Conservation (phyloP, 1,284 basidiomycete genomes). For the Gomphus sp. region DNA sequence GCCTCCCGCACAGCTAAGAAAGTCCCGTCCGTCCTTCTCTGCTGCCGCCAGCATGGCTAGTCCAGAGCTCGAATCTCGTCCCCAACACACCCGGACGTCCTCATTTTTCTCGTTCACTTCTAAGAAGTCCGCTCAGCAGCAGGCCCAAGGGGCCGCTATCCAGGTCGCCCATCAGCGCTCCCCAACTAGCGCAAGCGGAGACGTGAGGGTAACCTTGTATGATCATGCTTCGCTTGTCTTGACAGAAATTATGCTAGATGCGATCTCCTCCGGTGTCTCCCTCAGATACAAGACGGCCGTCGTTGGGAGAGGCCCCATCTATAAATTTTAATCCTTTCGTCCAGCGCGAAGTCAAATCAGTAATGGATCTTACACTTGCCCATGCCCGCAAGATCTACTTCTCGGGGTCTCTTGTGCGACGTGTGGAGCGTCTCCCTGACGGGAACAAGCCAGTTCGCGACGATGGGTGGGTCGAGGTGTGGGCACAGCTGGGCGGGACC, state of each 20-base stretch:
- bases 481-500: conserved; percentile 90
- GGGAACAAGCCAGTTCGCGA: conserved; percentile 64
- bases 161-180: conserved; percentile 11
- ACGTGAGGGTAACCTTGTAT: background rate
- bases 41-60: conserved; percentile 14
- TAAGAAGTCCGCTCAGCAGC: conserved; percentile 15
- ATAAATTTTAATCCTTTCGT: conserved; percentile 21
- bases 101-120: conserved; percentile 36
- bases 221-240: background rate
- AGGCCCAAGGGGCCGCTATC: conserved; percentile 4
- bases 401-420: conserved; percentile 68
- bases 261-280: background rate
- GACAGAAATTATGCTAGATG: background rate
- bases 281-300: conserved; percentile 4
- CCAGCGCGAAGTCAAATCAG: conserved; percentile 72
- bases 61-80: conserved; percentile 19
- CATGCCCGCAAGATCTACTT: conserved; percentile 76
- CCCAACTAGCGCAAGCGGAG: background rate
- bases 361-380: conserved; percentile 56
- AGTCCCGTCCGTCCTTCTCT: conserved; percentile 26
- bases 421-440: conserved; percentile 67
- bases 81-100: conserved; percentile 22
- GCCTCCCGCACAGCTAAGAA: conserved; percentile 38
- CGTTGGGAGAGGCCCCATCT: background rate
- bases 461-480: conserved; percentile 86